Percentiles rank a stretch among this genome's conserved stretches.
phyloP scores from a whole-genome alignment of 2,329 filamentous ascomycete genomes.

The Fusarium sacchari region DNA sequence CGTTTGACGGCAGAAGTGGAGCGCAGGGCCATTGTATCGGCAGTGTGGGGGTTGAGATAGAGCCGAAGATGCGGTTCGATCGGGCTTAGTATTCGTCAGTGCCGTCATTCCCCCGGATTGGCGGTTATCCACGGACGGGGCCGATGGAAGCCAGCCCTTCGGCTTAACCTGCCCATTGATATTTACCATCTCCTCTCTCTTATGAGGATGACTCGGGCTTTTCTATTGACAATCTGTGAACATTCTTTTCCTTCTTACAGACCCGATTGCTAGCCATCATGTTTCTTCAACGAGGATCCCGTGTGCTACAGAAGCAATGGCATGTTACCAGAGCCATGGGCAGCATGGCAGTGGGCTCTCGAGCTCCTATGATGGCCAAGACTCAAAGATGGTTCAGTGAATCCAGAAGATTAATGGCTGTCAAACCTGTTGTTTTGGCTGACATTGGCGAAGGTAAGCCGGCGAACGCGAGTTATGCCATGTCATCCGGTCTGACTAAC shows the following conservation, averaged over 20 bases:
- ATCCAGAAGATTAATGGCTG: constrained; percentile 59
- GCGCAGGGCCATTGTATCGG: constrained; percentile 36
- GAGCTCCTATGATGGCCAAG: constrained; percentile 44
- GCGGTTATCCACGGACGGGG: constrained; percentile 52
- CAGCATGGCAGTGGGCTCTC: constrained; percentile 47
- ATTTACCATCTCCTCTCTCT: constrained; percentile 37
- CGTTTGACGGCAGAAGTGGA: constrained; percentile 21
- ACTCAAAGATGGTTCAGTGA: constrained; percentile 61
- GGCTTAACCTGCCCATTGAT: constrained; percentile 36
- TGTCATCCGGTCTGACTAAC: constrained; percentile 21
- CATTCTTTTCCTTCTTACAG: constrained; percentile 29
- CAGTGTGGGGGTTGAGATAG: constrained; percentile 26
- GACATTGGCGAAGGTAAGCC: constrained; percentile 84
- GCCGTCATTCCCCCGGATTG: constrained; percentile 45
- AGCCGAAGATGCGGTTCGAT: constrained; percentile 35
- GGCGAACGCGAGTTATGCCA: not conserved
- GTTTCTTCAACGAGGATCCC: constrained; percentile 65
- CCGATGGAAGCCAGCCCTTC: constrained; percentile 49
- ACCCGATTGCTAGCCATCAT: constrained; percentile 50
- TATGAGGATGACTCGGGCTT: constrained; percentile 24
- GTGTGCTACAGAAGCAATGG: constrained; percentile 62
- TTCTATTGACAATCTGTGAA: constrained; percentile 19
- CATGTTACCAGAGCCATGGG: constrained; percentile 55
- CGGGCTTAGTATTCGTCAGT: constrained; percentile 34
- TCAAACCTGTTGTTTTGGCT: constrained; percentile 84